Evolutionary conservation across 208 protist genomes (phyloP), one percentile per base, ranked within the genome.

Genomic region (Wallacemonas sp.): DNA sequence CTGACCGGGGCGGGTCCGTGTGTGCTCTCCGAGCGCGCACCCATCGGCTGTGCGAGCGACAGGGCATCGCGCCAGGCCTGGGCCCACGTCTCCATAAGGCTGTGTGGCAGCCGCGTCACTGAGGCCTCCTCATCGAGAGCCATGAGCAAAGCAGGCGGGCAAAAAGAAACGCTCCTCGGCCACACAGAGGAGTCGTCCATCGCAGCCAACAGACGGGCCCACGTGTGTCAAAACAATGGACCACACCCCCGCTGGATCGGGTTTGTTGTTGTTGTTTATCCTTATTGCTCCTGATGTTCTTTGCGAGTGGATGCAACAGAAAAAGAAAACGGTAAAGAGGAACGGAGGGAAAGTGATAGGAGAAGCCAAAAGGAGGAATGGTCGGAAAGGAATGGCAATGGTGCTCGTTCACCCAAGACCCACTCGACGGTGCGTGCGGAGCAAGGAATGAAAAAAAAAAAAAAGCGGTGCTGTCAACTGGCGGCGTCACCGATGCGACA

Each of bases 91-190:
- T 20, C n/a, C 12, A 44, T 8, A 8, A 59, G 11, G 4, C n/a
- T 14, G 16, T 12, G 52, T 3, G 52, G 52, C 52, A 59, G 52
- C 5, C 52, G 7, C 28, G 18, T 10, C 26, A 12, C 25, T 10
- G 16, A 10, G 16, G 29, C 14, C 7, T 59, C 31, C 0, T 4
- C 52, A 29, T 59, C 52, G 10, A 59, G 52, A 25, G 52, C 52
- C 52, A 59, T 59, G 26, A 59, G 52, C 10, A 59, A 5, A 3
- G 52, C 52, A 4, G 52, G 52, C 28, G 52, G 52, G 22, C n/a
- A 42, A 14, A 10, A 22, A 8, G 52, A 8, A 14, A 41, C 32
- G 28, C 39, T 29, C 11, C 31, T 8, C 5, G 52, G 23, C 12
- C 14, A 26, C 5, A 0, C 31, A 7, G 52, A 5, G 14, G 31